These are phyloP conservation scores for Phaeoacremonium minimum DNA, from an alignment of 2,329 filamentous ascomycete genomes.

Conservation along the genomic window DNA sequence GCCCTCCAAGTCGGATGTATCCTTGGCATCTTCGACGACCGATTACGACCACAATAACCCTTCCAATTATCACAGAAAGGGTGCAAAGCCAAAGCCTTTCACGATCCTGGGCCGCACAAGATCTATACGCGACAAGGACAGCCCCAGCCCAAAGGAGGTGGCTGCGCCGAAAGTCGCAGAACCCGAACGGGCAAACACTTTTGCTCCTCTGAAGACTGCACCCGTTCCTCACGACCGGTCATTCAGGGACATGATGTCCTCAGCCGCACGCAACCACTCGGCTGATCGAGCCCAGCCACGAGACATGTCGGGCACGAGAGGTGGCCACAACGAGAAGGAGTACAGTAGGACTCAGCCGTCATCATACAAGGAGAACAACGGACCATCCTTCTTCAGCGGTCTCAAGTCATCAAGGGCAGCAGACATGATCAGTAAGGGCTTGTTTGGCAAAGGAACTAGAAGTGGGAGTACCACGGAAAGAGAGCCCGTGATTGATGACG, in stretches of 20 bases:
- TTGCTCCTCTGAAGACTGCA: constrained; percentile 54
- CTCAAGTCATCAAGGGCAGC: constrained; percentile 72
- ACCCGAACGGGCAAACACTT: constrained; percentile 29
- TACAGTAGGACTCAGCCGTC: constrained; percentile 43
- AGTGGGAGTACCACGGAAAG: constrained; percentile 67
- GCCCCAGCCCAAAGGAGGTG: constrained; percentile 19
- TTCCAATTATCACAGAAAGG: constrained; percentile 33
- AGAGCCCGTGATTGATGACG: constrained; percentile 66
- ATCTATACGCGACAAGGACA: constrained; percentile 48
- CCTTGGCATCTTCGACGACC: constrained; percentile 38
- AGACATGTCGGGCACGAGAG: constrained; percentile 37
- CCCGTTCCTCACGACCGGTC: constrained; percentile 62
- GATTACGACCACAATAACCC: constrained; percentile 35
- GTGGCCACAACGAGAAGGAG: constrained; percentile 41
- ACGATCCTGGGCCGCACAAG: constrained; percentile 45
- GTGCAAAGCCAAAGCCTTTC: constrained; percentile 51
- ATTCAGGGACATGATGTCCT: constrained; percentile 63
- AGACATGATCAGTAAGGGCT: constrained; percentile 75
- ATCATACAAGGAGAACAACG: constrained; percentile 57
- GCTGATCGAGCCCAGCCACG: constrained; percentile 57
- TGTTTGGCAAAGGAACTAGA: constrained; percentile 74
- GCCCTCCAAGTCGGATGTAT: constrained; percentile 47
- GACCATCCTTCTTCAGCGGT: constrained; percentile 65
- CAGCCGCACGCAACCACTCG: constrained; percentile 65
- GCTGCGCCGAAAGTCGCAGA: constrained; percentile 25